These are phyloP conservation scores for Aotearoamyces nothofagi DNA, from an alignment of 2,329 filamentous ascomycete species.

Conservation along the genomic window DNA sequence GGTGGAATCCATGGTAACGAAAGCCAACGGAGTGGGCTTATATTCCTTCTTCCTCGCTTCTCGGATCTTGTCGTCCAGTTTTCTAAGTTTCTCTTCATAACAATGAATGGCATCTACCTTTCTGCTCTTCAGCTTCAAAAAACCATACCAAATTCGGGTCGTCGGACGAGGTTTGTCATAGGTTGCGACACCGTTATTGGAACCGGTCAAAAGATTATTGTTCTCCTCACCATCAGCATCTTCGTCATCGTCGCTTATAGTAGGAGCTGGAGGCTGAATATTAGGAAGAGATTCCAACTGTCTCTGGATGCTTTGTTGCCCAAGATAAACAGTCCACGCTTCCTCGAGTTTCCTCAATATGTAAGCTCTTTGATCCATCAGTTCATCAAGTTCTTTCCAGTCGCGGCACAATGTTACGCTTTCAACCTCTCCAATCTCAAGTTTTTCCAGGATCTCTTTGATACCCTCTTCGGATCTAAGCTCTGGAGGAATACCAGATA, in stretches of 20 bases:
- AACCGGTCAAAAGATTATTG: conserved; percentile 35
- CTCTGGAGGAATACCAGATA: conserved; percentile 74
- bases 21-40: conserved; percentile 66
- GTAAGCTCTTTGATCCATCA: conserved; percentile 51
- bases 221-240: conserved; percentile 37
- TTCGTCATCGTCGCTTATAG: conserved; percentile 20
- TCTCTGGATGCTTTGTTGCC: conserved; percentile 33
- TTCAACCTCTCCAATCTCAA: conserved; percentile 83
- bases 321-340: conserved; percentile 66
- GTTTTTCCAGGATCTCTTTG: conserved; percentile 70
- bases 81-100: conserved; percentile 72
- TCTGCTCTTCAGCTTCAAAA: conserved; percentile 53
- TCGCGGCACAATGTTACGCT: conserved; percentile 74
- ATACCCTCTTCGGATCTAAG: conserved; percentile 71
- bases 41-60: conserved; percentile 62
- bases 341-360: conserved; percentile 64
- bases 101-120: conserved; percentile 87
- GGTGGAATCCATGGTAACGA: conserved; percentile 95
- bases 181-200: conserved; percentile 22
- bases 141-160: conserved; percentile 64
- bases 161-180: conserved; percentile 43
- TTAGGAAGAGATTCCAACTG: conserved; percentile 29
- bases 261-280: conserved; percentile 4
- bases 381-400: conserved; percentile 67
- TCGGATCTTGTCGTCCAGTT: conserved; percentile 60